Evolutionary conservation across 192 early-diverging fungal species (phyloP), one percentile per base, ranked within the genome.

Genomic region (Coemansia brasiliensis): DNA sequence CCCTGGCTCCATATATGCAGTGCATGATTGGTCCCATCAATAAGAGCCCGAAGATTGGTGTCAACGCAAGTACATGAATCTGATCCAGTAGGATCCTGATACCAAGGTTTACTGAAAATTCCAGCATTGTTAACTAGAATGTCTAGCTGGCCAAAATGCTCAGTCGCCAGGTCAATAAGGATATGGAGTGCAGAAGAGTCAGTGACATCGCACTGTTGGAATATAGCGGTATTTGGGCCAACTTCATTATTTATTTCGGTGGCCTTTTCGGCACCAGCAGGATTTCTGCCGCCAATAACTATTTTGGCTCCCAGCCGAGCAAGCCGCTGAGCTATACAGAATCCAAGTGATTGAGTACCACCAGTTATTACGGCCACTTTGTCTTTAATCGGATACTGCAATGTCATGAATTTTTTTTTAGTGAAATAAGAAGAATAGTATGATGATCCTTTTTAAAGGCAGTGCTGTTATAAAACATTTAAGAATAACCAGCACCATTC

Each of bases 11-110:
- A 74, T 32, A 82, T 67, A 18, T 83, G 62, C 25, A 90, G 52
- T 0, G 85, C 91, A 13, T 87, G 55, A n/a, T 83, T 82, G 13
- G 91, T 90, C n/a, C 85, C 88, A 15, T 83, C 68, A 17, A 93
- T 79, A 7, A 90, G 80, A 11, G 83, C 86, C 0, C 76, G 73
- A 24, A 90, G 53, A 66, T 90, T 85, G 61, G 88, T 82, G 54
- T 83, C 85, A n/a, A 92, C 75, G 16, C 85, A 82, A 21, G 79
- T 72, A 26, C 65, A 68, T 68, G 83, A 86, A 13, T 60, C n/a
- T 1, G 78, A 55, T 5, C 72, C 74, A 7, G 57, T 55, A n/a
- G 82, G 69, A 16, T 82, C 66, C 27, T 72, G 66, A 4, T 69
- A 24, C 38, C 62, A 62, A 0, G 29, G 43, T 32, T 53, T 50